Conservation (phyloP, 139 green algal species). For the Desmodesmus armatus region DNA sequence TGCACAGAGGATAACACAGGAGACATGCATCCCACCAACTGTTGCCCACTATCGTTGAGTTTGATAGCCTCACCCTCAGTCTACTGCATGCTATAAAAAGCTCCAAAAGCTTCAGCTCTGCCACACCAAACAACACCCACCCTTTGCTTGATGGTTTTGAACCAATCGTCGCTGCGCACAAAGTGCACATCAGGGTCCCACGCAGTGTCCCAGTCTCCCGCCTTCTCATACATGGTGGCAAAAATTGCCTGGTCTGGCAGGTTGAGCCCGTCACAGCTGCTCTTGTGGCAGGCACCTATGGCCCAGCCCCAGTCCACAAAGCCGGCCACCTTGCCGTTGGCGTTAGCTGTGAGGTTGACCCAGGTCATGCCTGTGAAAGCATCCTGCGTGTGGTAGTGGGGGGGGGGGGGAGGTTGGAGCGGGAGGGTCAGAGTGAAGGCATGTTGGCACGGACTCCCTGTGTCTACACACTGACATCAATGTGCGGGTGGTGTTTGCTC, state of each 20-base stretch:
- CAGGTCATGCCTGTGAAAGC: slow-evolving; percentile 58
- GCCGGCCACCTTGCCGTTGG: slow-evolving; percentile 72
- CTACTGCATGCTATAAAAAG: too few relatives aligned
- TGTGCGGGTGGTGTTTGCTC: too few relatives aligned
- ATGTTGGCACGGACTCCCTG: too few relatives aligned
- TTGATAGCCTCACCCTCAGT: too few relatives aligned
- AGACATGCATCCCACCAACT: too few relatives aligned
- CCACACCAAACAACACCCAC: too few relatives aligned
- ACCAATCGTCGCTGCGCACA: slow-evolving; percentile 82
- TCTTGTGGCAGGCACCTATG: slow-evolving; percentile 49
- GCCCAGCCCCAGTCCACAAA: slow-evolving; percentile 98
- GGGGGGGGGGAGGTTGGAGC: too few relatives aligned
- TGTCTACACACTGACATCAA: too few relatives aligned
- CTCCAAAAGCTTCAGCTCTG: too few relatives aligned
- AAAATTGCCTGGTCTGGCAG: slow-evolving; percentile 70
- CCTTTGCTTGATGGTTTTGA: slow-evolving; percentile 64
- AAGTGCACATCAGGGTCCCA: slow-evolving; percentile 94
- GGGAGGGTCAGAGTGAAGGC: not conserved
- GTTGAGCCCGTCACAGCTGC: slow-evolving; percentile 14
- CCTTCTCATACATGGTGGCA: slow-evolving; percentile 85
- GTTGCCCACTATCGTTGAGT: too few relatives aligned
- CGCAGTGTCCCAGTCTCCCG: slow-evolving; percentile 65
- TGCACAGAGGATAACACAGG: too few relatives aligned
- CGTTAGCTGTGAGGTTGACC: slow-evolving; percentile 86
- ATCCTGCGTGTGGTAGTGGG: too few relatives aligned